A percentile compares a stretch with the other conserved stretches of the same genome.
Evolutionary conservation across 2,329 filamentous ascomycete species (phyloP).

Genomic region (Domatiomyces globalis): DNA sequence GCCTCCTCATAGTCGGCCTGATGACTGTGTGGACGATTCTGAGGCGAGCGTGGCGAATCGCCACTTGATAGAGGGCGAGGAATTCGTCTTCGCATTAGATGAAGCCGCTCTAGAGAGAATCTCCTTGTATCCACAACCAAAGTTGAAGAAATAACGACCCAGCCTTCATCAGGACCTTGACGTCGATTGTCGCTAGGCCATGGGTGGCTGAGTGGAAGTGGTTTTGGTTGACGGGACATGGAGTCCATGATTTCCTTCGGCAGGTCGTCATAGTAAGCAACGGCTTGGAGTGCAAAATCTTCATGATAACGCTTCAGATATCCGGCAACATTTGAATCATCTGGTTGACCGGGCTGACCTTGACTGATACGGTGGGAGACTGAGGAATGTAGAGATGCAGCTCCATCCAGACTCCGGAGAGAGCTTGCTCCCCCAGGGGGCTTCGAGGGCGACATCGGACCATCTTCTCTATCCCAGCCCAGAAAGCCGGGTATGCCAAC

Average conservation of each 20-base stretch:
- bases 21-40: background rate
- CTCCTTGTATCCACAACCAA: conserved; percentile 41
- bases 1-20: conserved; percentile 3
- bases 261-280: conserved; percentile 39
- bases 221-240: conserved; percentile 38
- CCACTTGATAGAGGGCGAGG: background rate
- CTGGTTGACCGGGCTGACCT: conserved; percentile 23
- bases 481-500: conserved; percentile 41
- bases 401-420: conserved; percentile 38
- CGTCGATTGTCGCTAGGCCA: background rate
- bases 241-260: conserved; percentile 42
- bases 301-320: conserved; percentile 44
- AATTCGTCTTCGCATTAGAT: conserved; percentile 30
- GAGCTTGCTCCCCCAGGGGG: conserved; percentile 21
- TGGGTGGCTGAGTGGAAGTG: background rate
- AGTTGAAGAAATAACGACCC: conserved; percentile 44
- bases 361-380: conserved; percentile 24
- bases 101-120: conserved; percentile 42
- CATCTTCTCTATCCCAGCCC: conserved; percentile 21
- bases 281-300: conserved; percentile 46
- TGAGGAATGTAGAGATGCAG: conserved; percentile 31
- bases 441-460: conserved; percentile 6
- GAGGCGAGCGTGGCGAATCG: background rate
- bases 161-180: conserved; percentile 18
- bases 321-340: conserved; percentile 42